Percentiles rank a stretch among this genome's conserved stretches.
Conservation (phyloP, 2,329 filamentous ascomycete genomes). For the Diaporthe citri region DNA sequence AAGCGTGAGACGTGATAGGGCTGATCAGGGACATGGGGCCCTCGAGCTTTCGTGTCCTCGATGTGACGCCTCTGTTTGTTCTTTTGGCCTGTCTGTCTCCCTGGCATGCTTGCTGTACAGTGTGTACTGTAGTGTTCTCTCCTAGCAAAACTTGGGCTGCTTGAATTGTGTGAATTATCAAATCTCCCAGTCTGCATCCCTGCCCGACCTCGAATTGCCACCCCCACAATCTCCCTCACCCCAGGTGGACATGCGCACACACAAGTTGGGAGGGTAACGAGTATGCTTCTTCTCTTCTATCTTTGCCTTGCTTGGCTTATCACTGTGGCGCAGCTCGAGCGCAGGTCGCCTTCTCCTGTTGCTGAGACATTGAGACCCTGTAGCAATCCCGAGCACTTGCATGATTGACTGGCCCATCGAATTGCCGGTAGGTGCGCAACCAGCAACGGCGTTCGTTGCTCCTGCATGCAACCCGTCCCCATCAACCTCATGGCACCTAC, state of each 20-base stretch:
- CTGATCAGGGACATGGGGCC: constrained; percentile 4
- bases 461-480: background rate
- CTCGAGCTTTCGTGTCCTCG: background rate
- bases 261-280: no score
- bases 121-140: no score
- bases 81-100: background rate
- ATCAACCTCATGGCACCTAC: background rate
- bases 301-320: background rate
- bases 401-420: background rate
- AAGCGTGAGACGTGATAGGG: constrained; percentile 27
- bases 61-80: background rate
- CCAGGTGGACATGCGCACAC: no score
- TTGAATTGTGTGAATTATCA: background rate
- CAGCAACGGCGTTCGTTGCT: background rate
- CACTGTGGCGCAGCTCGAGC: background rate
- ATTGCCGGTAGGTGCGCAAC: background rate
- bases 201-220: background rate
- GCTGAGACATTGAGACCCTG: background rate
- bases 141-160: background rate
- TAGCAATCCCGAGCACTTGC: background rate
- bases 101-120: no score
- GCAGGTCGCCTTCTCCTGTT: background rate
- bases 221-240: background rate
- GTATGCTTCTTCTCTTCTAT: background rate
- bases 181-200: background rate